Base-by-base conservation (phyloP, 2,329 filamentous ascomycete genomes). In the Xenoacremonium recifei region DNA sequence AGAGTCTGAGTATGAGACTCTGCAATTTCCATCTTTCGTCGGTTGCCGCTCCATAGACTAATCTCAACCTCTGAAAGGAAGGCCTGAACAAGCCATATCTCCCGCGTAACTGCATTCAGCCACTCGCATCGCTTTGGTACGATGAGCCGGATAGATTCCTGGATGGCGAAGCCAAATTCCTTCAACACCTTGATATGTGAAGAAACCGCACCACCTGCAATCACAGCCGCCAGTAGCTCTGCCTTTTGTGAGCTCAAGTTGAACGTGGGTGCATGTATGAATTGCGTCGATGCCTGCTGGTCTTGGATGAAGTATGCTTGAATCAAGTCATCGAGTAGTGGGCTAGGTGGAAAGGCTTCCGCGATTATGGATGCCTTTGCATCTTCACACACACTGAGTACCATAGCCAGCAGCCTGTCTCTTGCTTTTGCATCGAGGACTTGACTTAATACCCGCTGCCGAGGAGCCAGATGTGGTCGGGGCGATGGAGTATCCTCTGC, bases 21-120 rank as follows among this genome's bases (percentile, higher is more conserved):
- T 12, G 46, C 43, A 31, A 49, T 47, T 34, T 49, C 46, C 25
- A 44, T 49, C 37, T 49, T 49, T 13, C 46, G 31, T 15, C 47
- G 46, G 30, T 46, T 42, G 4, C 46, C 46, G 12, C 46, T 49
- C 46, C 46, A 49, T 2, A 49, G 29, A 2, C 46, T 44, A 37
- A 47, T 40, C 21, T 49, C 46, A 18, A 47, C 40, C n/a, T 47
- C 43, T 17, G 38, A 37, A 32, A 49, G 39, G 21, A 49, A 47
- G 2, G 46, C 35, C 31, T 49, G 46, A 5, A 49, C 25, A 17
- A 35, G 23, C 35, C 44, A 46, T 5, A 49, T 25, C 16, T 38
- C 21, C 11, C 46, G 35, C 4, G 44, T 49, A 13, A 41, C 32
- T 7, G 40, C 31, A 21, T 49, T 49, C 2, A 40, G 35, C 23